These are phyloP conservation scores for Vigna nakashimae DNA, from an alignment of 306 rosid species.

Conservation along the genomic window DNA sequence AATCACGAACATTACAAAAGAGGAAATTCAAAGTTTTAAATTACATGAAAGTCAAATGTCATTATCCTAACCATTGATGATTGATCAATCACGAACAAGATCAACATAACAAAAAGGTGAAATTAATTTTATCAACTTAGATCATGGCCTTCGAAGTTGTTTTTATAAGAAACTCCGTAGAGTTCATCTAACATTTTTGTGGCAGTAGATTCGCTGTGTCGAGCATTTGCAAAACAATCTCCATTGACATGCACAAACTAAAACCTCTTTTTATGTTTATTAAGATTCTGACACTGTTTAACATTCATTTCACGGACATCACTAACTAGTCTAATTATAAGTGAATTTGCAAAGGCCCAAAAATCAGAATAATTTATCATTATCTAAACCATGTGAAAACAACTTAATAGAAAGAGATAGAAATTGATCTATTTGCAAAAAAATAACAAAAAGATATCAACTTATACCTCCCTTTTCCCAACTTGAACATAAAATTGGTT, in stretches of 20 bases:
- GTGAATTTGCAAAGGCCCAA: neutral
- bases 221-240: neutral
- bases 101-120: neutral
- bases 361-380: neutral
- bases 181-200: neutral
- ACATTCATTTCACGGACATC: neutral
- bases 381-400: neutral
- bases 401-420: neutral
- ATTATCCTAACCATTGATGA: neutral
- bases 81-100: neutral
- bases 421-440: constrained; percentile 10
- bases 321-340: neutral
- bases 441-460: constrained; percentile 3
- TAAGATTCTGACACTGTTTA: neutral
- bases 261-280: neutral
- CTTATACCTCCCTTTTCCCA: constrained; percentile 41
- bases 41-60: constrained; percentile 1
- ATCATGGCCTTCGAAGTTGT: neutral
- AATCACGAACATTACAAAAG: neutral
- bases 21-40: neutral
- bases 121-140: neutral
- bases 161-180: neutral
- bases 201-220: constrained; percentile 1
- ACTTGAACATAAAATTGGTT: constrained; percentile 45
- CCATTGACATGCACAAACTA: neutral